A percentile compares a stretch with the other conserved stretches of the same genome.
phyloP scores from a whole-genome alignment of 2,329 filamentous ascomycete genomes.

The Macrophomina pseudophaseolina region DNA sequence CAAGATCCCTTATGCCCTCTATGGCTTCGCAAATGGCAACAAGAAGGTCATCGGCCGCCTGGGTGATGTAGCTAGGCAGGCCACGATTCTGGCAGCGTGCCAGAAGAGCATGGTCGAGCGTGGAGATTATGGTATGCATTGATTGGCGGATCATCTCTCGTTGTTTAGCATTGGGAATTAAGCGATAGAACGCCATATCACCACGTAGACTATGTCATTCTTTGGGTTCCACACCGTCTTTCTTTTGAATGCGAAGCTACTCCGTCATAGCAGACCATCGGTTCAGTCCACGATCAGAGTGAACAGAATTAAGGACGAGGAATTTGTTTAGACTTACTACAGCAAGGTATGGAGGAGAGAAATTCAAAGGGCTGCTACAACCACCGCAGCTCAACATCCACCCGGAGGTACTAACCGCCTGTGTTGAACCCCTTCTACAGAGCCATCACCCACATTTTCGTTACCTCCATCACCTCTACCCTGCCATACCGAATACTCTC shows the following conservation, averaged over 20 bases:
- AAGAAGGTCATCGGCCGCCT: slow-evolving; percentile 60
- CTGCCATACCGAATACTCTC: no score
- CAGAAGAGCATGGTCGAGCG: slow-evolving; percentile 48
- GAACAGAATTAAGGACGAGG: no score
- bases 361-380: not conserved
- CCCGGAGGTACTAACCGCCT: no score
- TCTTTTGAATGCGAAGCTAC: no score
- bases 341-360: not conserved
- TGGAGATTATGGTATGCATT: slow-evolving; percentile 28
- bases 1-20: slow-evolving; percentile 65
- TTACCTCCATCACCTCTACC: no score
- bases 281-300: no score
- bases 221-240: no score
- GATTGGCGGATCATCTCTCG: not conserved
- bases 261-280: no score
- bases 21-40: slow-evolving; percentile 68
- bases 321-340: not conserved
- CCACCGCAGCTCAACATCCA: not conserved
- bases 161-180: not conserved
- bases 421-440: no score
- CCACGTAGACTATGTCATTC: no score
- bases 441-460: not conserved
- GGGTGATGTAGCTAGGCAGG: slow-evolving; percentile 65
- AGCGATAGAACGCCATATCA: not conserved
- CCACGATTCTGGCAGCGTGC: slow-evolving; percentile 64